Evolutionary conservation across 805 yeast genomes (phyloP).

Genomic region (Lipomyces anomalus): DNA sequence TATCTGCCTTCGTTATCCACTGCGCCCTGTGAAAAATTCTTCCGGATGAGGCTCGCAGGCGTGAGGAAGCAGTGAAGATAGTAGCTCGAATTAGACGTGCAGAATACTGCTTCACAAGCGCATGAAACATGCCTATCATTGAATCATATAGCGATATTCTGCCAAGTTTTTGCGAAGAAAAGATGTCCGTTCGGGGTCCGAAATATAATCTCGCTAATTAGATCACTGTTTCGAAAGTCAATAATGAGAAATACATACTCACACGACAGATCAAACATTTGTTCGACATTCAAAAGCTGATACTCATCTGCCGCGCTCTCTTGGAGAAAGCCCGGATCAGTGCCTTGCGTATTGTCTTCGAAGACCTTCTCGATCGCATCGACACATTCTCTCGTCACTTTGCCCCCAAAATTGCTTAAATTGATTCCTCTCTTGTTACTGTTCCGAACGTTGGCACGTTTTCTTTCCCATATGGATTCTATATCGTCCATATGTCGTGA

Average conservation of each 20-base stretch:
- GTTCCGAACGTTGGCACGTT: background rate
- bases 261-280: background rate
- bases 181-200: background rate
- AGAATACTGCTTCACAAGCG: constrained; percentile 6
- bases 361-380: background rate
- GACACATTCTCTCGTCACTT: background rate
- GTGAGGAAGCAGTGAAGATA: constrained; percentile 8
- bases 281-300: background rate
- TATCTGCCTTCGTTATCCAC: constrained; percentile 4
- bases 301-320: background rate
- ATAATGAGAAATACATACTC: no score
- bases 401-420: background rate
- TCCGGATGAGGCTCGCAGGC: constrained; percentile 8
- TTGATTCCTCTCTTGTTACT: background rate
- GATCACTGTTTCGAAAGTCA: no score
- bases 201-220: no score
- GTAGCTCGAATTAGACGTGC: constrained; percentile 13
- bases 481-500: constrained; percentile 1
- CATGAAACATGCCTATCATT: constrained; percentile 5
- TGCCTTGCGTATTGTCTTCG: background rate
- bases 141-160: constrained; percentile 5
- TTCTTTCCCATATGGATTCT: background rate
- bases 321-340: background rate
- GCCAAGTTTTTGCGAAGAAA: background rate
- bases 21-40: constrained; percentile 1